A percentile compares a stretch with the other conserved stretches of the same genome.
Evolutionary conservation across 2,329 filamentous ascomycete genomes (phyloP).

Genomic region (Talaromyces funiculosus): DNA sequence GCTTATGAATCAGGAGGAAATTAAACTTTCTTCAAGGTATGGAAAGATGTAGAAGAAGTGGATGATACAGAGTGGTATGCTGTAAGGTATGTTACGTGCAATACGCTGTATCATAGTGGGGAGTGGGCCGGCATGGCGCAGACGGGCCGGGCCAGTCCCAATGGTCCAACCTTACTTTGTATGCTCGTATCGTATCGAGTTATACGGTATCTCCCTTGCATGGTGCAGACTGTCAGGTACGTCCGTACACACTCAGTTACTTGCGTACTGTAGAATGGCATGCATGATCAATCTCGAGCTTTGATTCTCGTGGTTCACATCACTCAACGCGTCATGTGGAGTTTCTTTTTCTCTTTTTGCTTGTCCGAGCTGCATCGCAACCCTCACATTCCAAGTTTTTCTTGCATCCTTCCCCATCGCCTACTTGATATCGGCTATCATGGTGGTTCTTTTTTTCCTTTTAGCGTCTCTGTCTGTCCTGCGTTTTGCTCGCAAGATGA

Average conservation of each 20-base stretch:
- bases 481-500: background rate
- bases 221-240: slow-evolving; percentile 13
- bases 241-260: background rate
- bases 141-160: slow-evolving; percentile 9
- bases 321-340: slow-evolving; percentile 7
- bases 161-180: background rate
- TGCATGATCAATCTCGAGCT: slow-evolving; percentile 11
- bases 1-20: background rate
- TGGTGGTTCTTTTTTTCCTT: no score
- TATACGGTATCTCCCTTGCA: slow-evolving; percentile 2
- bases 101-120: background rate
- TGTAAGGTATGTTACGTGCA: background rate
- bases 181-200: background rate
- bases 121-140: slow-evolving; percentile 9
- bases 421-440: background rate
- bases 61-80: background rate
- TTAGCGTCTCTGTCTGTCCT: background rate
- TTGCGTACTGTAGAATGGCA: slow-evolving; percentile 3
- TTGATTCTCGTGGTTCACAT: slow-evolving; percentile 5
- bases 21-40: background rate
- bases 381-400: slow-evolving; percentile 14
- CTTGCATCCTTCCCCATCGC: background rate
- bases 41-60: slow-evolving; percentile 1
- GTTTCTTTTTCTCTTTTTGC: background rate
- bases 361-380: slow-evolving; percentile 2